Percentiles rank a stretch among this genome's conserved stretches.
Conservation (phyloP, 441 rosid genomes). For the Manihot esculenta region DNA sequence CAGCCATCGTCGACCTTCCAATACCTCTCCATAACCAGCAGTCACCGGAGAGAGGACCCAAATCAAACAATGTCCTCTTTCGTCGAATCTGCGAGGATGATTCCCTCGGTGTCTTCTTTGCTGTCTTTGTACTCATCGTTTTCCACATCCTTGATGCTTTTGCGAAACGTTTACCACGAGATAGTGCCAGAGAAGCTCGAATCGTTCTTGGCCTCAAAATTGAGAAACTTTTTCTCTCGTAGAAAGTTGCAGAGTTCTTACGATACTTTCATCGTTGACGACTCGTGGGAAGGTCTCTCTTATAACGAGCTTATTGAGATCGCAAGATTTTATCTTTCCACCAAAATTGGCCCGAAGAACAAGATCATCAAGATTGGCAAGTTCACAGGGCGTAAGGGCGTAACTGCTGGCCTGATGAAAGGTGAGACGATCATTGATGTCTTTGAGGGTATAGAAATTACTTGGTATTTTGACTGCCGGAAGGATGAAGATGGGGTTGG, state of each 20-base stretch:
- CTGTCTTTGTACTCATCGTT: constrained; percentile 19
- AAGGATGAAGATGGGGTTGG: background rate
- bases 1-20: too few species aligned
- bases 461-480: background rate
- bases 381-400: background rate
- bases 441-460: constrained; percentile 11
- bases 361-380: constrained; percentile 9
- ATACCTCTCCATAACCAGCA: too few species aligned
- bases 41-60: too few species aligned
- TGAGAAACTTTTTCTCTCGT: background rate
- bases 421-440: constrained; percentile 10
- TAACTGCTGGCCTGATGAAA: background rate
- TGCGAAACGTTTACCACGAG: constrained; percentile 7
- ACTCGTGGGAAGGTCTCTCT: constrained; percentile 16
- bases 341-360: constrained; percentile 14
- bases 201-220: background rate
- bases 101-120: constrained; percentile 16
- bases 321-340: background rate
- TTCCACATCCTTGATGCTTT: constrained; percentile 20
- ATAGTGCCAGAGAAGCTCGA: background rate
- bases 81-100: constrained; percentile 2
- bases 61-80: too few species aligned
- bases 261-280: constrained; percentile 18
- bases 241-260: background rate
- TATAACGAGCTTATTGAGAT: constrained; percentile 18